These are phyloP conservation scores for Phaeosphaeriaceae sp. DNA, from an alignment of 2,329 filamentous ascomycete genomes.

Conservation along the genomic window DNA sequence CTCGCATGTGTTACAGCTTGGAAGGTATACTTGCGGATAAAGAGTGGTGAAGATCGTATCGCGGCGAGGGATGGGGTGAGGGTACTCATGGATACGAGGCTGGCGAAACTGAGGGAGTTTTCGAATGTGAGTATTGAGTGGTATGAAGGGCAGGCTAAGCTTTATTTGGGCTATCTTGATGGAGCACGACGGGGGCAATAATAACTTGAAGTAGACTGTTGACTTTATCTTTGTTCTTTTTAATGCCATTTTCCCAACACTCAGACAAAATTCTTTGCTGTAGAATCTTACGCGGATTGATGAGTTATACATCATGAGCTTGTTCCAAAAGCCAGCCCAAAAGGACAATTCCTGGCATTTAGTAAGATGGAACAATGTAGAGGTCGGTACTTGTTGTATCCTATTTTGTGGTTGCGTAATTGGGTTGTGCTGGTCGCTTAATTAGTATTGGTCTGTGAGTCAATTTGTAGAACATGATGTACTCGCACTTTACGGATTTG, in stretches of 20 bases:
- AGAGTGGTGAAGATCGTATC: neutral
- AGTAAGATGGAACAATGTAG: too few species aligned
- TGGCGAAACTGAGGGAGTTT: neutral
- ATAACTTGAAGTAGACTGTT: conserved; percentile 54
- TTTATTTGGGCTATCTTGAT: neutral
- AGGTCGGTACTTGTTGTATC: too few species aligned
- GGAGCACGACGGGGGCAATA: too few species aligned
- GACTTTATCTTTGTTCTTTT: conserved; percentile 58
- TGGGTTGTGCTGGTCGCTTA: too few species aligned
- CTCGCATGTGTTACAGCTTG: conserved; percentile 15
- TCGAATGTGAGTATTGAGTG: neutral
- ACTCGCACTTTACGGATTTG: too few species aligned
- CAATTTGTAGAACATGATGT: too few species aligned
- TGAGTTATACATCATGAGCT: too few species aligned
- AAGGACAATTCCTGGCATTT: too few species aligned
- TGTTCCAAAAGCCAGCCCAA: too few species aligned
- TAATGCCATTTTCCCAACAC: too few species aligned
- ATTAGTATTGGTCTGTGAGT: too few species aligned
- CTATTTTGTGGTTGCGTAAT: too few species aligned
- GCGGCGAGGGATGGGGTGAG: neutral
- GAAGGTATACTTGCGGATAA: conserved; percentile 12
- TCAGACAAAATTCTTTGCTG: conserved; percentile 58
- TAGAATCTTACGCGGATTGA: conserved; percentile 40
- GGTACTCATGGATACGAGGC: neutral
- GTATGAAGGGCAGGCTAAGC: conserved; percentile 1